Evolutionary conservation across 2,329 filamentous ascomycete genomes (phyloP).

Genomic region (Amesomyces nigricolor): DNA sequence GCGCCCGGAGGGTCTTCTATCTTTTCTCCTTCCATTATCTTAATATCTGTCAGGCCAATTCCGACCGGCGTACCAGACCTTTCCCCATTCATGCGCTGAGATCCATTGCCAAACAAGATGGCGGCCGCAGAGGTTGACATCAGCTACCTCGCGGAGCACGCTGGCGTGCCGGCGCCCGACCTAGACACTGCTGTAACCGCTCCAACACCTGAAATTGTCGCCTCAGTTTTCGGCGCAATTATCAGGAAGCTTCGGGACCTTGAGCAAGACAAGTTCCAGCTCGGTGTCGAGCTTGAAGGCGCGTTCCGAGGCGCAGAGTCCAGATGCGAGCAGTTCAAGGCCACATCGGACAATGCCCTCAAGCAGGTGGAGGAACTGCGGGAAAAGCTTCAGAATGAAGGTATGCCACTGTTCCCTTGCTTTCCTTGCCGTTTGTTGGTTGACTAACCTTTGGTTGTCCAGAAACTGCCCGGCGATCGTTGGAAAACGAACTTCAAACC

Average conservation of each 20-base stretch:
- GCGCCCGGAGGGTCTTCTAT: neutral
- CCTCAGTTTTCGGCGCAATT: conserved; percentile 67
- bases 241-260: conserved; percentile 75
- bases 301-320: conserved; percentile 77
- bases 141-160: conserved; percentile 66
- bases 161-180: conserved; percentile 60
- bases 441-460: conserved; percentile 22
- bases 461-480: conserved; percentile 70
- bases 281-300: conserved; percentile 91
- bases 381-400: conserved; percentile 75
- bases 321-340: conserved; percentile 75
- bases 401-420: conserved; percentile 42
- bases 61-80: neutral
- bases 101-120: conserved; percentile 41
- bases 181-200: conserved; percentile 56
- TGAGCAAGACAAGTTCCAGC: conserved; percentile 79
- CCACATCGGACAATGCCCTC: conserved; percentile 73
- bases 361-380: conserved; percentile 78
- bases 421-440: neutral
- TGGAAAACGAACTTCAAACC: conserved; percentile 76
- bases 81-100: conserved; percentile 19
- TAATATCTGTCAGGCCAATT: neutral
- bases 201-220: conserved; percentile 74
- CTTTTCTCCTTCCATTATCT: neutral
- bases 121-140: conserved; percentile 59